phyloP scores from a whole-genome alignment of 805 yeast species.

The Phaffomyces antillensis region DNA sequence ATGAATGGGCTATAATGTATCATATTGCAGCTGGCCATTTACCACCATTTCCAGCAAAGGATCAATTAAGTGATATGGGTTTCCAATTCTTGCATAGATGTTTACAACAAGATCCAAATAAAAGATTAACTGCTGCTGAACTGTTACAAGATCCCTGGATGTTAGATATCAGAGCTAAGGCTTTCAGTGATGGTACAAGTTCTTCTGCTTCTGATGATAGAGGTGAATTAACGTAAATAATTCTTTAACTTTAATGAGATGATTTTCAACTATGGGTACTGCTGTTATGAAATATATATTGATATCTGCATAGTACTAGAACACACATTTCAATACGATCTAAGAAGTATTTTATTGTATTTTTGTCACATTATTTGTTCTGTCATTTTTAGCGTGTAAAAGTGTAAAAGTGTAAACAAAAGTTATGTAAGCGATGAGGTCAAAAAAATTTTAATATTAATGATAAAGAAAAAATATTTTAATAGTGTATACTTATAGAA shows the following conservation, averaged over 20 bases:
- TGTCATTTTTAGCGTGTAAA: too few relatives aligned
- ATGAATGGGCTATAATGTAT: conserved; percentile 98
- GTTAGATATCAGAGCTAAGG: conserved; percentile 57
- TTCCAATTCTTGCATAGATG: conserved; percentile 64
- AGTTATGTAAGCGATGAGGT: conserved; percentile 9
- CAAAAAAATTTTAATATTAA: neutral
- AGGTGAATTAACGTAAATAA: neutral
- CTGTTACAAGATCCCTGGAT: conserved; percentile 89
- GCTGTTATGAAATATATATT: too few relatives aligned
- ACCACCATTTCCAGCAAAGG: conserved; percentile 76
- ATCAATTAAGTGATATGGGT: conserved; percentile 74
- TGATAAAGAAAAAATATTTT: neutral
- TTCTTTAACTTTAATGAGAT: neutral
- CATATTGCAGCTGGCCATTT: conserved; percentile 93
- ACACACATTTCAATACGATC: too few relatives aligned
- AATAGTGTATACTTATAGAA: neutral
- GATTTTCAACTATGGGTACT: too few relatives aligned
- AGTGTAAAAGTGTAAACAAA: neutral
- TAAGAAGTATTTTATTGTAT: too few relatives aligned
- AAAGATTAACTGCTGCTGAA: conserved; percentile 79
- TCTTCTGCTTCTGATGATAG: conserved; percentile 14
- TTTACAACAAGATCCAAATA: conserved; percentile 73
- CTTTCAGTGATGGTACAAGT: conserved; percentile 43
- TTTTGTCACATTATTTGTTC: too few relatives aligned
- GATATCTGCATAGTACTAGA: too few relatives aligned